phyloP scores from a whole-genome alignment of 768 basidiomycete genomes.

The Lentinula boryana region DNA sequence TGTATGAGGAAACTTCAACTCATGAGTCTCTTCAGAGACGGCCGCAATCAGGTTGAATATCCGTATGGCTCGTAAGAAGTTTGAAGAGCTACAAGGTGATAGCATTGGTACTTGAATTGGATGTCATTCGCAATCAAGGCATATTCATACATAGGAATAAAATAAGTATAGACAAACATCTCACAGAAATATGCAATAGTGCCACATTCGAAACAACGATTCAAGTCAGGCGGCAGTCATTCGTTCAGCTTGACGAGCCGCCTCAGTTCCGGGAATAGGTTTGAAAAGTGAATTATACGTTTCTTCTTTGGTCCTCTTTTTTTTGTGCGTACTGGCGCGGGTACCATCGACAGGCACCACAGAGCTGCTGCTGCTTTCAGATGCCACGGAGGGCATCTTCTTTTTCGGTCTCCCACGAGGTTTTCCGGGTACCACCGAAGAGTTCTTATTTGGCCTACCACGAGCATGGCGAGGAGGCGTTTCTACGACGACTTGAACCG shows the following conservation, averaged over 20 bases:
- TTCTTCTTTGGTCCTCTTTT: constrained; percentile 21
- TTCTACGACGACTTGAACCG: constrained; percentile 9
- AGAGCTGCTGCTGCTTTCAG: constrained; percentile 20
- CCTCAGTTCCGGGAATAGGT: constrained; percentile 30
- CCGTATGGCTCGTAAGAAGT: constrained; percentile 77
- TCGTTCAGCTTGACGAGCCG: constrained; percentile 16
- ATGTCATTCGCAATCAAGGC: background rate
- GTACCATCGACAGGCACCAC: constrained; percentile 32
- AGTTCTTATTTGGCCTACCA: background rate
- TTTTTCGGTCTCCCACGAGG: constrained; percentile 3
- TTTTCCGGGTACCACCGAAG: constrained; percentile 7
- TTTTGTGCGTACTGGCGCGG: constrained; percentile 30
- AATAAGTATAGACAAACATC: background rate
- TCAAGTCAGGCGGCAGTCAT: background rate
- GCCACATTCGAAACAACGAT: background rate
- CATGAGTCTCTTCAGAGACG: constrained; percentile 52
- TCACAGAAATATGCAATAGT: background rate
- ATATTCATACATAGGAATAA: background rate
- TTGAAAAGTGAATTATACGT: constrained; percentile 26
- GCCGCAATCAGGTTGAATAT: constrained; percentile 87
- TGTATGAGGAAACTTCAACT: background rate
- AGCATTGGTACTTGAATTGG: constrained; percentile 34
- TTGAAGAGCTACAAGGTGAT: constrained; percentile 84
- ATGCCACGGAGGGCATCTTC: background rate
- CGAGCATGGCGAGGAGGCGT: constrained; percentile 9